Evolutionary conservation across 768 basidiomycete genomes (phyloP), one percentile per base, ranked within the genome.

Genomic region (Leccinum barrowsii): DNA sequence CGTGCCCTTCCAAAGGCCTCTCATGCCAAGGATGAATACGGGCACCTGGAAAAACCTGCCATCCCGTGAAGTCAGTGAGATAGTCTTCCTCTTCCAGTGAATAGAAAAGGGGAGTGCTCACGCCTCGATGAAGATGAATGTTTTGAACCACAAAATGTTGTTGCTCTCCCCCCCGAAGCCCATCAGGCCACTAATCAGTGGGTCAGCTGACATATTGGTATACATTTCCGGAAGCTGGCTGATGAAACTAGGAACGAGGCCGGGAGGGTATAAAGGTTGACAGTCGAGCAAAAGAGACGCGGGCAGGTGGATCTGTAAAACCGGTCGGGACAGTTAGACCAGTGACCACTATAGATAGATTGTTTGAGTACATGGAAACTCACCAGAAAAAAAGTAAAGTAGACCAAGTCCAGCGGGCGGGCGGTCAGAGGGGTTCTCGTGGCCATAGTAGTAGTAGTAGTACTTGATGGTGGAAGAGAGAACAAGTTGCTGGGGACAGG

Each of bases 301-400:
- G 0, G 85, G 81, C 34, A 92, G 75, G 66, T 94, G 91, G 1
- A 85, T 74, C 83, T 85, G 60, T 50, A 47, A 22, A 19, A 49
- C 5, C 34, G 4, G 17, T 26, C 19, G 10, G 12, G 50, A 37
- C 5, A 6, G 12, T 7, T 48, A 11, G 15, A 52, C 12, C 17
- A 59, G 37, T 26, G n/a, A 52, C 12, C 17, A 59, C 42, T 26
- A 15, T 11, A 47, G 34, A 51, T 11, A 19, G 7, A 30, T 21
- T 5, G 11, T 8, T 7, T 3, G 26, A 32, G 26, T 6, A 15
- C 55, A 1, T 28, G 7, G 19, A 24, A 6, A 67, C 82, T 59
- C 60, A 85, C 89, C 56, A 85, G 64, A 62, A 90, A 92, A 75
- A 89, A 92, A 0, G 65, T 52, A 59, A 90, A 88, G 68, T 92